Conservation (phyloP, 352 stramenopile species). For the Hyaloperonospora brassicae region DNA sequence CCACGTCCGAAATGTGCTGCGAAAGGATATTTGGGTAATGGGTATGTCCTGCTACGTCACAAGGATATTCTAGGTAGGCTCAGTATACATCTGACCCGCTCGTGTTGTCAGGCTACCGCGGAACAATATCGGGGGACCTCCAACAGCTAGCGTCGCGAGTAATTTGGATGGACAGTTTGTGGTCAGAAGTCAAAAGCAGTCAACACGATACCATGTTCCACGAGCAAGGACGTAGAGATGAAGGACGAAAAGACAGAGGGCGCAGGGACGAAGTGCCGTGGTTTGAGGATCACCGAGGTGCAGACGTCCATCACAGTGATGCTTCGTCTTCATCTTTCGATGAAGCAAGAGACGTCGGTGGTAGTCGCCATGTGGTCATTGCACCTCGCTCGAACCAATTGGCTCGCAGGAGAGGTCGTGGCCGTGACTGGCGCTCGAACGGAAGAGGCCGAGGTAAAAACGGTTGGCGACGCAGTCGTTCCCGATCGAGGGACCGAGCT, state of each 20-base stretch:
- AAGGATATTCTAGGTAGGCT: background rate
- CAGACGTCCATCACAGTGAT: conserved; percentile 11
- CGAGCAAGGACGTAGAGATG: conserved; percentile 10
- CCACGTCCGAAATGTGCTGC: conserved; percentile 68
- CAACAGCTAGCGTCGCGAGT: conserved; percentile 71
- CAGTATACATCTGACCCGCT: background rate
- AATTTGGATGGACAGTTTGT: conserved; percentile 69
- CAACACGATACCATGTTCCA: conserved; percentile 3
- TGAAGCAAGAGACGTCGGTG: conserved; percentile 15
- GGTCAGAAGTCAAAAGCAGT: conserved; percentile 33
- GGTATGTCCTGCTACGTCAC: conserved; percentile 34
- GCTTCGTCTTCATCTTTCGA: conserved; percentile 6
- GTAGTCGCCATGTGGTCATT: conserved; percentile 29
- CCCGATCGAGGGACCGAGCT: conserved; percentile 22
- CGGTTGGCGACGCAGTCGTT: conserved; percentile 20
- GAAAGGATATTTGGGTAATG: conserved; percentile 82
- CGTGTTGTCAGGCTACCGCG: conserved; percentile 43
- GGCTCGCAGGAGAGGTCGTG: conserved; percentile 12
- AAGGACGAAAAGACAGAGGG: conserved; percentile 11
- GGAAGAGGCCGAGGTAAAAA: conserved; percentile 15
- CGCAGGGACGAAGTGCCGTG: conserved; percentile 10
- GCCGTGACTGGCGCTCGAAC: conserved; percentile 14
- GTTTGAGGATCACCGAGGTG: conserved; percentile 24
- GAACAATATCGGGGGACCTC: conserved; percentile 65
- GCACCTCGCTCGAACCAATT: conserved; percentile 9